Conservation (phyloP, 176 grass and related monocot species). For the Oryza coarctata region DNA sequence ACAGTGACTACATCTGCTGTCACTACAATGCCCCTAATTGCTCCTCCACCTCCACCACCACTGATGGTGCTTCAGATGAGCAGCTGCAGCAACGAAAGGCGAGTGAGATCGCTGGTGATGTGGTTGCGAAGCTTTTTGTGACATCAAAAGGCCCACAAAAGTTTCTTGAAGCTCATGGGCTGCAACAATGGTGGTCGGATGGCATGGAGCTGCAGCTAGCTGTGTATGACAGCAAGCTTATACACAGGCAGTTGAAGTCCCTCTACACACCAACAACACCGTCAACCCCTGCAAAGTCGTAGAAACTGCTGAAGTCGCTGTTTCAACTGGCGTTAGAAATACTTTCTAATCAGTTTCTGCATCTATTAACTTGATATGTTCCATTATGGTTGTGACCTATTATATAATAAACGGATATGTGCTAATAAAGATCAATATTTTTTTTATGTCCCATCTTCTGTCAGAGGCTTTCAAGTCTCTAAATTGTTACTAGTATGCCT, state of each 20-base stretch:
- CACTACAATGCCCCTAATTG: constrained; percentile 65
- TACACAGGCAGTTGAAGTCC: constrained; percentile 80
- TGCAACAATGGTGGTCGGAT: constrained; percentile 94
- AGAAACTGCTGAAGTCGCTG: constrained; percentile 15
- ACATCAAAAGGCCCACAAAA: constrained; percentile 74
- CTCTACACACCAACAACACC: constrained; percentile 47
- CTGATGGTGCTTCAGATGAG: constrained; percentile 34
- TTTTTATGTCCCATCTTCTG: not conserved
- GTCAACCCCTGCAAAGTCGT: constrained; percentile 35
- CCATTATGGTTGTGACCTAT: not conserved
- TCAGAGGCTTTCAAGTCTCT: not conserved
- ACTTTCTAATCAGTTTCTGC: constrained; percentile 45
- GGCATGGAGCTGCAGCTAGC: constrained; percentile 73
- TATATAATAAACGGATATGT: constrained; percentile 14
- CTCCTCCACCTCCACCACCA: constrained; percentile 33
- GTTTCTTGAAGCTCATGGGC: constrained; percentile 79
- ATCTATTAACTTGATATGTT: constrained; percentile 24
- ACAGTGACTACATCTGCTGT: constrained; percentile 89
- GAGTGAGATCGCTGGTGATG: constrained; percentile 36
- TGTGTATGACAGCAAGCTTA: constrained; percentile 78
- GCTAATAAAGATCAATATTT: constrained; percentile 23
- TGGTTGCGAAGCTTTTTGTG: constrained; percentile 71
- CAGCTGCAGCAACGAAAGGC: constrained; percentile 29
- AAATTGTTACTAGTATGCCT: not conserved
- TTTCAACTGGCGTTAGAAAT: constrained; percentile 41